phyloP scores from a whole-genome alignment of 805 yeast genomes.

The Lipomyces orientalis region DNA sequence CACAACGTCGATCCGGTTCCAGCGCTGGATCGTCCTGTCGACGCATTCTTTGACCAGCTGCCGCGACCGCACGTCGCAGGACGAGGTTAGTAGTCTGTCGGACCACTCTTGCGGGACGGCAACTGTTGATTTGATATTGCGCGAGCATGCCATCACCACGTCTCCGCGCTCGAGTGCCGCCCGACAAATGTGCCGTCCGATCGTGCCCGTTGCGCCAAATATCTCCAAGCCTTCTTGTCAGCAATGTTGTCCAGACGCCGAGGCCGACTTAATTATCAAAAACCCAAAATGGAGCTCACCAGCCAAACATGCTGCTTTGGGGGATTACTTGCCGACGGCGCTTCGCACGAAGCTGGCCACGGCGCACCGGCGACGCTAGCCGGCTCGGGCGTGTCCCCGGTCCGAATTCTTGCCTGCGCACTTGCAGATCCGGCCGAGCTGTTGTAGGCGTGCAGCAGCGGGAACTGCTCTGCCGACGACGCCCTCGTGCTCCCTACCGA shows the following conservation, averaged over 20 bases:
- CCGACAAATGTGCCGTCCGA: slow-evolving; percentile 39
- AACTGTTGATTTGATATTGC: slow-evolving; percentile 21
- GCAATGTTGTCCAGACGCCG: not conserved
- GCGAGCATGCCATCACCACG: slow-evolving; percentile 38
- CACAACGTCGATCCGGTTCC: slow-evolving; percentile 41
- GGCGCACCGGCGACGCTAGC: slow-evolving; percentile 22
- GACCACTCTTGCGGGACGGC: slow-evolving; percentile 29
- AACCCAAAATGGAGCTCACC: slow-evolving; percentile 12
- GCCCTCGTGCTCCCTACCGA: not conserved
- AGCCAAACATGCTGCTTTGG: slow-evolving; percentile 36
- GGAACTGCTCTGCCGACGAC: slow-evolving; percentile 17
- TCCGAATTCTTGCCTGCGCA: slow-evolving; percentile 5
- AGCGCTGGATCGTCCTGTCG: slow-evolving; percentile 36
- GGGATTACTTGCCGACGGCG: slow-evolving; percentile 14
- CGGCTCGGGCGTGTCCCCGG: slow-evolving; percentile 15
- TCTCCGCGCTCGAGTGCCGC: slow-evolving; percentile 39
- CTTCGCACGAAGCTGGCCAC: slow-evolving; percentile 30
- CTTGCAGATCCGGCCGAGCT: not conserved
- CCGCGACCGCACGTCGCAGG: slow-evolving; percentile 39
- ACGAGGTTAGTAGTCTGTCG: slow-evolving; percentile 25
- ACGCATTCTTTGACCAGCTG: slow-evolving; percentile 36
- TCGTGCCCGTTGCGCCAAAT: slow-evolving; percentile 42
- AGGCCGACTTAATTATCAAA: not conserved
- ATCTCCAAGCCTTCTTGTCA: slow-evolving; percentile 19
- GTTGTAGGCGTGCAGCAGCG: slow-evolving; percentile 17